A percentile compares a stretch with the other conserved stretches of the same genome.
Evolutionary conservation across 2,329 filamentous ascomycete species (phyloP).

Genomic region (Fusarium incarnatum): DNA sequence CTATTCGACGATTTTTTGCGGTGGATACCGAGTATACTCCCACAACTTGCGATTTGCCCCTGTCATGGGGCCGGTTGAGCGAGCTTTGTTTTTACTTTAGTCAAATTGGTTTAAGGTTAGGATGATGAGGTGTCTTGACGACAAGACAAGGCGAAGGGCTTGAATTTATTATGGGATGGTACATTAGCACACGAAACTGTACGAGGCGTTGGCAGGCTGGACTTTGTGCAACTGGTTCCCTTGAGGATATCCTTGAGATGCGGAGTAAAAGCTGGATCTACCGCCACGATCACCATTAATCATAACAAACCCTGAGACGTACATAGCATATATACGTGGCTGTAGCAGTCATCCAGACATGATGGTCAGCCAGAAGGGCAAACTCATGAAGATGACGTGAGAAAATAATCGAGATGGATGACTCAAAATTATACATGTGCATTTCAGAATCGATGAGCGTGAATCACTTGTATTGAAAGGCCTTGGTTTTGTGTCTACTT

Average conservation of each 20-base stretch:
- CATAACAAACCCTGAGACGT: constrained; percentile 39
- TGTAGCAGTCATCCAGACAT: constrained; percentile 37
- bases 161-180: constrained; percentile 46
- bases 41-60: constrained; percentile 17
- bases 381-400: constrained; percentile 29
- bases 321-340: constrained; percentile 47
- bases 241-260: constrained; percentile 27
- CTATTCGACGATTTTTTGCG: constrained; percentile 12
- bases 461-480: background rate
- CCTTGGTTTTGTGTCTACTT: constrained; percentile 47
- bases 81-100: constrained; percentile 23
- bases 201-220: constrained; percentile 44
- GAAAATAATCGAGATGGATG: constrained; percentile 36
- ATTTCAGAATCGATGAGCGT: background rate
- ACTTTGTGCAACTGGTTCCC: constrained; percentile 29
- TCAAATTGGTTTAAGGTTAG: constrained; percentile 30
- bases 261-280: constrained; percentile 39
- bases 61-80: background rate
- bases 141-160: constrained; percentile 28
- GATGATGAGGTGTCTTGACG: constrained; percentile 15
- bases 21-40: constrained; percentile 18
- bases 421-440: background rate
- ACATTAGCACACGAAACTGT: constrained; percentile 46
- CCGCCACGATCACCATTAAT: constrained; percentile 43
- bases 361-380: constrained; percentile 19